A percentile compares a stretch with the other conserved stretches of the same genome.
These are phyloP conservation scores for Phytopythium kandeliae DNA, from an alignment of 352 stramenopile species.

Conservation along the genomic window DNA sequence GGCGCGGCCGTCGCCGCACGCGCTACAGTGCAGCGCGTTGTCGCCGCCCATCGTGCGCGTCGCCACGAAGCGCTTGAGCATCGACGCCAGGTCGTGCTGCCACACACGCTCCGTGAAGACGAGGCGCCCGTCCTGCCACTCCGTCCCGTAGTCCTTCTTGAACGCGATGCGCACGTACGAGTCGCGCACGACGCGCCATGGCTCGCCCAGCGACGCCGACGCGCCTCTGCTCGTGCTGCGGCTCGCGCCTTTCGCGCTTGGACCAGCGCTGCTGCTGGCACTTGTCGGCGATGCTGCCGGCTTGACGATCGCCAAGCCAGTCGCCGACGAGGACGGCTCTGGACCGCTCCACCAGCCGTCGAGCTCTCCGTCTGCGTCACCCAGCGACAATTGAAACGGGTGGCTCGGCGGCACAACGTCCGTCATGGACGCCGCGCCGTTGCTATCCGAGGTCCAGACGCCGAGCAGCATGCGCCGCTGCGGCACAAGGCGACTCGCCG, in stretches of 20 bases:
- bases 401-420: slow-evolving; percentile 61
- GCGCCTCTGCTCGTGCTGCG: slow-evolving; percentile 1
- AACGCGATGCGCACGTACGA: slow-evolving; percentile 83
- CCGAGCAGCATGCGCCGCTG: slow-evolving; percentile 37
- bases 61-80: slow-evolving; percentile 77
- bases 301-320: slow-evolving; percentile 9
- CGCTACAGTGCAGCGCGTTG: slow-evolving; percentile 67
- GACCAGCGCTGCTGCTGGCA: slow-evolving; percentile 2
- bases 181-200: slow-evolving; percentile 82
- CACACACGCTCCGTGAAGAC: slow-evolving; percentile 83
- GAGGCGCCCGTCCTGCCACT: slow-evolving; percentile 75
- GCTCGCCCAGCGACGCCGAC: slow-evolving; percentile 2
- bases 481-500: slow-evolving; percentile 11
- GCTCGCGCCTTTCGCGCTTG: slow-evolving; percentile 1
- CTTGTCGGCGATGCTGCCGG: background rate
- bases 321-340: slow-evolving; percentile 18
- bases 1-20: slow-evolving; percentile 32
- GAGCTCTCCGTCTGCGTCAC: slow-evolving; percentile 42
- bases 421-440: slow-evolving; percentile 37
- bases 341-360: slow-evolving; percentile 74
- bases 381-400: slow-evolving; percentile 61
- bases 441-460: slow-evolving; percentile 43
- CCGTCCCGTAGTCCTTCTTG: slow-evolving; percentile 88
- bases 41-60: slow-evolving; percentile 75
- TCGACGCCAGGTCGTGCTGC: slow-evolving; percentile 75